phyloP scores from a whole-genome alignment of 768 basidiomycete genomes.

The Pulveroboletus sp. region DNA sequence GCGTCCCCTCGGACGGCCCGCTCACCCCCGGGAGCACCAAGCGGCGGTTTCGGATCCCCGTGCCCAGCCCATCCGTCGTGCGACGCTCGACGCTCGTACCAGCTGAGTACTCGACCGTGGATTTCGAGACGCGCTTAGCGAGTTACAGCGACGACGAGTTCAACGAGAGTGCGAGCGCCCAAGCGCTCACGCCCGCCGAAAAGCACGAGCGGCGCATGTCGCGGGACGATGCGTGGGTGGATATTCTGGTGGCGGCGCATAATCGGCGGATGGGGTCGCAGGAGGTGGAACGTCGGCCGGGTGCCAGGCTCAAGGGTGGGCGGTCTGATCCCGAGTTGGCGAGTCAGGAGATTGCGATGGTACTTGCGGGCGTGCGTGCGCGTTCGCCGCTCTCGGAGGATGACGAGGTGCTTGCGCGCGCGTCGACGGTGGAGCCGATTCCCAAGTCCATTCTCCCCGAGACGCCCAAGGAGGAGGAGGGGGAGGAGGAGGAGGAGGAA shows the following conservation, averaged over 20 bases:
- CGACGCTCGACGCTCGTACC: slow-evolving; percentile 54
- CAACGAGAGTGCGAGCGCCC: slow-evolving; percentile 40
- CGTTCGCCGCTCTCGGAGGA: slow-evolving; percentile 40
- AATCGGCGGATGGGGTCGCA: slow-evolving; percentile 52
- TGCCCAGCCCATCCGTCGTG: slow-evolving; percentile 51
- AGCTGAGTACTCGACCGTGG: slow-evolving; percentile 77
- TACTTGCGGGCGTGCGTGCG: slow-evolving; percentile 54
- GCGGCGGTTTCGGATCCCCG: slow-evolving; percentile 62
- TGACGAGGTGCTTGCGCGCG: slow-evolving; percentile 32
- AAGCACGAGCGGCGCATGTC: slow-evolving; percentile 42
- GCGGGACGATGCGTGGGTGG: slow-evolving; percentile 82
- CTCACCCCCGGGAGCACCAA: slow-evolving; percentile 27
- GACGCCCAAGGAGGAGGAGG: slow-evolving; percentile 43
- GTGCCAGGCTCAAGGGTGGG: slow-evolving; percentile 32
- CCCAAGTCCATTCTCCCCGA: slow-evolving; percentile 21
- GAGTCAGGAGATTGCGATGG: slow-evolving; percentile 70
- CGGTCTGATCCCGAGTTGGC: slow-evolving; percentile 67
- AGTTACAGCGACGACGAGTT: slow-evolving; percentile 52
- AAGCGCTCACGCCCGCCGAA: slow-evolving; percentile 38
- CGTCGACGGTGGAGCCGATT: slow-evolving; percentile 13
- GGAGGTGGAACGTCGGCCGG: slow-evolving; percentile 42
- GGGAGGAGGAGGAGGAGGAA: too few species aligned
- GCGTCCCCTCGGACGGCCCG: slow-evolving; percentile 27
- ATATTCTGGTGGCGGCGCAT: slow-evolving; percentile 71
- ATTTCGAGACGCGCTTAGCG: slow-evolving; percentile 80